phyloP scores from a whole-genome alignment of 768 basidiomycete genomes.

The Mycena olivaceomarginata region DNA sequence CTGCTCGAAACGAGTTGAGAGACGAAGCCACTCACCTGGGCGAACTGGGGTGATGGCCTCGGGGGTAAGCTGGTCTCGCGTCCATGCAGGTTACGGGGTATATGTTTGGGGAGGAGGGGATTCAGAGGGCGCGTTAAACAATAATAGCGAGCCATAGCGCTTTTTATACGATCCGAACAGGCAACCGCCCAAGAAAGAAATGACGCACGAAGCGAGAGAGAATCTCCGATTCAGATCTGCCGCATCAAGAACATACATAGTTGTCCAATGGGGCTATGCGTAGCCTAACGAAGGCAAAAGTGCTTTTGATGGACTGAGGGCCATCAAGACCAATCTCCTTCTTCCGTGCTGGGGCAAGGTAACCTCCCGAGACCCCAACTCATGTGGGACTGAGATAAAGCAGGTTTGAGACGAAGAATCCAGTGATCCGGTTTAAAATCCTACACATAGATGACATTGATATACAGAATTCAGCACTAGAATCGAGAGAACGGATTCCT shows the following conservation, averaged over 20 bases:
- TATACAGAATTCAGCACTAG: slow-evolving; percentile 25
- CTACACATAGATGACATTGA: slow-evolving; percentile 23
- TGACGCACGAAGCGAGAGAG: slow-evolving; percentile 36
- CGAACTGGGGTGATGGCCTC: neutral
- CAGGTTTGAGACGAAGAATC: neutral
- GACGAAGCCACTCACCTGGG: slow-evolving; percentile 16
- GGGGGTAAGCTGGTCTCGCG: slow-evolving; percentile 14
- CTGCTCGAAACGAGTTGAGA: neutral
- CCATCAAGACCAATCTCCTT: slow-evolving; percentile 18
- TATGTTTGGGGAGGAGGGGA: slow-evolving; percentile 1
- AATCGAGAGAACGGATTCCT: slow-evolving; percentile 27
- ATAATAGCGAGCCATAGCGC: slow-evolving; percentile 28
- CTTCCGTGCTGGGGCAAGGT: slow-evolving; percentile 9
- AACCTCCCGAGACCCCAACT: slow-evolving; percentile 23
- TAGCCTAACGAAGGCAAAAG: slow-evolving; percentile 22
- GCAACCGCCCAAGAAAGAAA: slow-evolving; percentile 30
- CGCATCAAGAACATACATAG: slow-evolving; percentile 26
- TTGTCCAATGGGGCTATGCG: slow-evolving; percentile 10
- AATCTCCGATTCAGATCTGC: slow-evolving; percentile 42
- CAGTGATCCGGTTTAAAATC: slow-evolving; percentile 19
- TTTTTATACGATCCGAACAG: slow-evolving; percentile 37
- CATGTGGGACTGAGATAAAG: slow-evolving; percentile 4
- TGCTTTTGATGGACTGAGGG: slow-evolving; percentile 19
- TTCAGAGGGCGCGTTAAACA: slow-evolving; percentile 20
- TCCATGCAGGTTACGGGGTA: slow-evolving; percentile 23